Conservation (phyloP, 768 basidiomycete genomes). For the Amanita fuliginea region DNA sequence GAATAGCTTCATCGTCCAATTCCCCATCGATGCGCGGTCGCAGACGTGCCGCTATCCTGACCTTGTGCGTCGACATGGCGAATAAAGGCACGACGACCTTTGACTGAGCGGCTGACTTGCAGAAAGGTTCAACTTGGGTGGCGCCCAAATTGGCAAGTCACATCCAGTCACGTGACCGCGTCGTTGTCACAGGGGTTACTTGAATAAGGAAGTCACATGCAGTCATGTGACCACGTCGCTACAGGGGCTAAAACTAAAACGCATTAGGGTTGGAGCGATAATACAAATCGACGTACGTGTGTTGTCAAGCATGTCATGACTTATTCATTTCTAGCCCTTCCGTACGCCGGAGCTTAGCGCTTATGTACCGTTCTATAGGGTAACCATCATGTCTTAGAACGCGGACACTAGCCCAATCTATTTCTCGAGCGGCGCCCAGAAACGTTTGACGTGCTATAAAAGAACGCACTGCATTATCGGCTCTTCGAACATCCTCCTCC, state of each 20-base stretch:
- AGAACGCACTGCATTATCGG: background rate
- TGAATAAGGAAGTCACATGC: conserved; percentile 6
- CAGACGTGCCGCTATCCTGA: conserved; percentile 65
- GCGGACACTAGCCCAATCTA: too few relatives aligned
- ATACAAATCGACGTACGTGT: background rate
- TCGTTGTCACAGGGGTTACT: too few relatives aligned
- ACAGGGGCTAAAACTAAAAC: background rate
- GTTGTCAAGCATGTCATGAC: too few relatives aligned
- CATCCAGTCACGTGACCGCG: conserved; percentile 11
- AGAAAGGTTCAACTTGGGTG: background rate
- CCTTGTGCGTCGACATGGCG: conserved; percentile 31
- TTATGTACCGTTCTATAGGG: too few relatives aligned
- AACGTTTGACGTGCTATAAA: background rate
- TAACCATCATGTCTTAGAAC: too few relatives aligned
- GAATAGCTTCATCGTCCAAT: conserved; percentile 48
- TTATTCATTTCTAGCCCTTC: too few relatives aligned
- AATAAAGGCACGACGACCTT: background rate
- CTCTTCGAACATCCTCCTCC: background rate
- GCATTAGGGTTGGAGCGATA: background rate
- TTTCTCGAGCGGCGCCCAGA: too few relatives aligned
- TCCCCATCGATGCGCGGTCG: conserved; percentile 56
- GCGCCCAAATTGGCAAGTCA: conserved; percentile 1
- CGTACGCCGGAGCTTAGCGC: too few relatives aligned
- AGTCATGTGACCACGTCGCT: background rate
- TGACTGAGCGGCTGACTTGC: background rate